Base-by-base conservation (phyloP, 768 basidiomycete genomes). In the Termitomyces sp. region DNA sequence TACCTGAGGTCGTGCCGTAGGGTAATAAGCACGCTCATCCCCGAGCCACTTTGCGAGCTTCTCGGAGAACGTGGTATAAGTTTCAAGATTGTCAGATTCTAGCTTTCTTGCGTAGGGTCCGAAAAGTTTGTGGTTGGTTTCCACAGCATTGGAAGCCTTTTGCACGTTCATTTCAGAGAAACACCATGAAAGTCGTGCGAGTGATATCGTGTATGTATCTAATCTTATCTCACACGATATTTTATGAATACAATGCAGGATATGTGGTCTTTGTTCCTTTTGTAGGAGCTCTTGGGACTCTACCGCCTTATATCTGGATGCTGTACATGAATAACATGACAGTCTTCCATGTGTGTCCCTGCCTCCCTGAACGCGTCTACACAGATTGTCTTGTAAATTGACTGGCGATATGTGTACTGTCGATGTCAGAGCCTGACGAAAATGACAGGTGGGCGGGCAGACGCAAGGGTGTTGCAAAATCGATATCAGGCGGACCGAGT, bases 21-120 rank as follows among this genome's bases (percentile, higher is more conserved):
- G 44, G 61, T 85, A 85, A 60, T 84, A 84, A 1, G 82, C 83
- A 58, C 75, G 76, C 39, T 73, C 69, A 48, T 76, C 74, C 23
- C 62, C 45, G 39, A 82, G 61, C 81, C 80, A 84, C 2, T n/a
- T 5, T 1, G 70, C 65, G 18, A 84, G 64, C 61, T 75, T 82
- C 16, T 61, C 61, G 6, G 74, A 63, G 48, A 65, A 66, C 0
- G 44, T 45, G 16, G 41, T 44, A 50, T 68, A 78, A 1, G 46
- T 53, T 9, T 53, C 40, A 12, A 54, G 46, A 40, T 77, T 64
- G 23, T 63, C 54, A 44, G 68, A 64, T 3, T 63, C 57, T 29
- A 77, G 65, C 52, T 65, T 75, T 36, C 54, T 63, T 20, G 67
- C 66, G 50, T 73, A 73, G 6, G 67, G 13, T 0, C 65, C 64